phyloP scores from a whole-genome alignment of 257 asterid species.

The Nicotiana noctiflora region DNA sequence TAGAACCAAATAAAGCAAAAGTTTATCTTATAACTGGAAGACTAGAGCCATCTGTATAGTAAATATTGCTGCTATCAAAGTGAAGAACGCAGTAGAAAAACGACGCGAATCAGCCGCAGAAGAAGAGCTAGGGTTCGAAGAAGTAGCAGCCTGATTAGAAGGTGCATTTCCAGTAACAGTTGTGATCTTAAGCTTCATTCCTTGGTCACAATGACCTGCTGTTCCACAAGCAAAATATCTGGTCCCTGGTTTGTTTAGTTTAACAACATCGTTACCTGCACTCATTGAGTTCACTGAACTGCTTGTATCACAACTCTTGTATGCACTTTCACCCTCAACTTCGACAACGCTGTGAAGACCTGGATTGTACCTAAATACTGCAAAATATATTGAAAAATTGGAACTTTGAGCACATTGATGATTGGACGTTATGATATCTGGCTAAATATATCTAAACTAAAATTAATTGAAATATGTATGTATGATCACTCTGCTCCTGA shows the following conservation, averaged over 20 bases:
- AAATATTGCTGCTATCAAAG: not conserved
- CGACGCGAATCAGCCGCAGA: conserved; percentile 16
- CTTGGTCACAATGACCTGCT: conserved; percentile 62
- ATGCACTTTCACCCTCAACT: conserved; percentile 53
- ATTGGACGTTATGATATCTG: no score
- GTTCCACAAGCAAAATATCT: conserved; percentile 84
- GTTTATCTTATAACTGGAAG: not conserved
- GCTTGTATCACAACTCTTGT: conserved; percentile 51
- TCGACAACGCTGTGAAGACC: conserved; percentile 72
- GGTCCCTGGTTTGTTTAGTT: conserved; percentile 59
- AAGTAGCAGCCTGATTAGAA: conserved; percentile 15
- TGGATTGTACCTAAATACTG: conserved; percentile 66
- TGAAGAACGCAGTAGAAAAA: not conserved
- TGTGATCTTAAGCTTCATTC: conserved; percentile 80
- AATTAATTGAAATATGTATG: no score
- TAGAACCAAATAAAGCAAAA: not conserved
- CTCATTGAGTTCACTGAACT: conserved; percentile 38
- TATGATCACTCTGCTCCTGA: no score
- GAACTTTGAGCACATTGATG: not conserved
- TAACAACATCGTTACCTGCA: conserved; percentile 49
- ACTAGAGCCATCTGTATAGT: not conserved
- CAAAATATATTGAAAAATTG: not conserved
- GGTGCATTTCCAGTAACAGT: conserved; percentile 39
- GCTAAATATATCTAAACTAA: no score
- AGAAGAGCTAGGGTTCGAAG: conserved; percentile 14